Evolutionary conservation across 2,329 filamentous ascomycete species (phyloP).

Genomic region (Colletotrichum acutatum): DNA sequence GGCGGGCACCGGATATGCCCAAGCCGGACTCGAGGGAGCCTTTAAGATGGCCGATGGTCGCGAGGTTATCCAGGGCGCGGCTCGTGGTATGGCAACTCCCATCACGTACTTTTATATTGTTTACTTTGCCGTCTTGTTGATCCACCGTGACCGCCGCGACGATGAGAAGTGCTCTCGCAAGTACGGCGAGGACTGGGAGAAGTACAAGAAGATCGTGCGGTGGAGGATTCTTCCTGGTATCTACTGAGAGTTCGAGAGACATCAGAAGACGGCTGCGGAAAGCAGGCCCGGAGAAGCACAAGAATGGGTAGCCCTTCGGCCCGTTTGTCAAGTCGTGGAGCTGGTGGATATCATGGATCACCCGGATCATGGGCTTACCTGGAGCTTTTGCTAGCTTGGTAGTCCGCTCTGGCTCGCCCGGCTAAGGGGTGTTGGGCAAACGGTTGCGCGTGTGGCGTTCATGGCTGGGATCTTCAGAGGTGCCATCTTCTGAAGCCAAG

Average conservation of each 20-base stretch:
- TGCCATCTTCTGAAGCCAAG: not conserved
- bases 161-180: conserved; percentile 92
- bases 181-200: conserved; percentile 92
- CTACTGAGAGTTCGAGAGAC: conserved; percentile 65
- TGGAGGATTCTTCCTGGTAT: conserved; percentile 87
- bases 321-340: conserved; percentile 11
- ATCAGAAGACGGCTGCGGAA: not conserved
- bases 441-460: conserved; percentile 20
- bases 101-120: conserved; percentile 95
- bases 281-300: conserved; percentile 7
- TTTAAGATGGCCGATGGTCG: conserved; percentile 69
- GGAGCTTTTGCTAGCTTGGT: not conserved
- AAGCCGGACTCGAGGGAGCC: conserved; percentile 60
- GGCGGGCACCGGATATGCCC: conserved; percentile 58
- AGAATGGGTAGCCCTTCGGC: not conserved
- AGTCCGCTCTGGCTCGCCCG: not conserved
- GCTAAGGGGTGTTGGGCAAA: not conserved
- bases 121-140: conserved; percentile 87
- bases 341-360: not conserved
- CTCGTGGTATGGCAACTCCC: conserved; percentile 84
- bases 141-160: conserved; percentile 88
- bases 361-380: not conserved
- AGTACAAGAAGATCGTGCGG: conserved; percentile 84
- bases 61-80: conserved; percentile 76
- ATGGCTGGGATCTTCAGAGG: not conserved